Base-by-base conservation (phyloP, 495 filamentous ascomycete genomes). In the Annulohypoxylon maeteangense region DNA sequence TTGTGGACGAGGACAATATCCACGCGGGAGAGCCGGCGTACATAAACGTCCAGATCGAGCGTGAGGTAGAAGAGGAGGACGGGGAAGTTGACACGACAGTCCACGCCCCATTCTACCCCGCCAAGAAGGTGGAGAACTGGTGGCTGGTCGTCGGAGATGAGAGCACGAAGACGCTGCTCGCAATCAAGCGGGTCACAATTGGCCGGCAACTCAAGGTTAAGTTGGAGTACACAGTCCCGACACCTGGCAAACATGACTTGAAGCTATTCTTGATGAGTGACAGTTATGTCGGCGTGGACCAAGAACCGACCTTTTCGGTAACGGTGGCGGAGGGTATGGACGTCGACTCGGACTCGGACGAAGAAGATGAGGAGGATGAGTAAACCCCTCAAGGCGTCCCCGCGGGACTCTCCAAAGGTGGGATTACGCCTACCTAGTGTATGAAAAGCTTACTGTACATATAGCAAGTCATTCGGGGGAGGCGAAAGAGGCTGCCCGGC, bases 121-220 rank as follows among this genome's bases (percentile, higher is more conserved):
- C 75, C 53, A 88, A 89, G 77, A 99, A 99, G 87, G 93, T 93
- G 87, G 96, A 99, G 87, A 98, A 93, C 76, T 90, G 88, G 88
- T 99, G 95, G 94, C 93, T 97, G 85, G 84, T 99, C 50, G 92
- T 99, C 10, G 92, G 96, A 40, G 95, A 95, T 23, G 93, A 96
- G 81, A 91, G 87, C 72, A 92, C 91, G 55, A 94, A 93, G 85
- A 92, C 84, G 54, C 81, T 97, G 60, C 85, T 97, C 50, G 95
- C 92, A 3, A 97, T 99, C 83, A 98, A 98, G 86, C 87, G 95
- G 62, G 89, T 99, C 55, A 97, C 93, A 0, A 90, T 99, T 65
- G 92, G 88, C 42, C 87, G 86, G 65, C 88, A 89, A 75, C 76
- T 97, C 70, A 91, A 94, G 70, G 83, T 92, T 54, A 90, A 87